These are phyloP conservation scores for Globisporangium takayamanum DNA, from an alignment of 352 stramenopile species.

Conservation along the genomic window DNA sequence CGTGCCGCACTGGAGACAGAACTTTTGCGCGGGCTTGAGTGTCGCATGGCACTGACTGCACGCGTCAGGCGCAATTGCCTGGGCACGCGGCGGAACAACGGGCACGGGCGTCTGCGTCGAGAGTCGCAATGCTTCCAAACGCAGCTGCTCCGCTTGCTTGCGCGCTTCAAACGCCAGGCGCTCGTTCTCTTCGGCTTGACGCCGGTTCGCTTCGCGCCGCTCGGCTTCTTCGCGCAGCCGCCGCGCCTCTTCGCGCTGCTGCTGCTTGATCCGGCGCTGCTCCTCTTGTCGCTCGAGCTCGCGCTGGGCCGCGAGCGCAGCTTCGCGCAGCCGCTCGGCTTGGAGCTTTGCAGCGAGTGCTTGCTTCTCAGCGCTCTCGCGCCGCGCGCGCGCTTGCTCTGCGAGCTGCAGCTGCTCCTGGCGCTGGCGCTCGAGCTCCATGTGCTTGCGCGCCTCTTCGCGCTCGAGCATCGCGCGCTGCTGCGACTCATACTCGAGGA, in stretches of 20 bases:
- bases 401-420: constrained; percentile 54
- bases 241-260: constrained; percentile 39
- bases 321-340: constrained; percentile 47
- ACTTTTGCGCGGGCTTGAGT: constrained; percentile 45
- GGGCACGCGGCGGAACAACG: neutral
- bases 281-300: constrained; percentile 57
- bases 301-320: constrained; percentile 45
- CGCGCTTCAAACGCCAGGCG: constrained; percentile 57
- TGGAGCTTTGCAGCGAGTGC: constrained; percentile 46
- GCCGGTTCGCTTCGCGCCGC: constrained; percentile 54
- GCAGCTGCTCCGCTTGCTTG: constrained; percentile 52
- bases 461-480: constrained; percentile 51
- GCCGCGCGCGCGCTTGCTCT: constrained; percentile 37
- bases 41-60: constrained; percentile 13
- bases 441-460: constrained; percentile 52
- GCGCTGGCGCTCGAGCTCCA: constrained; percentile 51
- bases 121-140: constrained; percentile 42
- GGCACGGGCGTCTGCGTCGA: constrained; percentile 20
- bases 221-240: constrained; percentile 52
- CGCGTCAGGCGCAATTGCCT: constrained; percentile 2
- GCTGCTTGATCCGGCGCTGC: constrained; percentile 32
- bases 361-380: constrained; percentile 50
- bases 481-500: constrained; percentile 60
- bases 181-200: constrained; percentile 51
- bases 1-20: constrained; percentile 62